A percentile compares a stretch with the other conserved stretches of the same genome.
phyloP scores from a whole-genome alignment of 2,329 filamentous ascomycete genomes.

The Aspergillus latus region DNA sequence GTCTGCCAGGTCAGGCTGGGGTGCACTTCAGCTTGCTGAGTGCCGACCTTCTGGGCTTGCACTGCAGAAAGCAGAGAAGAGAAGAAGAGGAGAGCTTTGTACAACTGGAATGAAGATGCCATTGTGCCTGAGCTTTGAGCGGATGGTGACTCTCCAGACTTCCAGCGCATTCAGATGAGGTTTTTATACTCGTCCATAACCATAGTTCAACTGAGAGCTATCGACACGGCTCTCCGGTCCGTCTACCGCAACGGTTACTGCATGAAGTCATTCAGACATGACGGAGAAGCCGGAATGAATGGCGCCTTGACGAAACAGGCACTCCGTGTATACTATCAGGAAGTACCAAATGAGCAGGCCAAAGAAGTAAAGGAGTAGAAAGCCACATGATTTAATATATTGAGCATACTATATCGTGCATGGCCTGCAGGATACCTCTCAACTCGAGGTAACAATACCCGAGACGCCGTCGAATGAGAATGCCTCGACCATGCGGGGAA shows the following conservation, averaged over 20 bases:
- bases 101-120: constrained; percentile 19
- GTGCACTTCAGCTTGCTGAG: constrained; percentile 36
- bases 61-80: constrained; percentile 14
- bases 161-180: background rate
- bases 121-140: background rate
- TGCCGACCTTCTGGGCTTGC: constrained; percentile 27
- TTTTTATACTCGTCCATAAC: background rate
- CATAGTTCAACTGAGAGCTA: background rate
- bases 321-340: background rate
- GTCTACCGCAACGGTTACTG: constrained; percentile 10
- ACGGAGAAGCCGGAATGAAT: background rate
- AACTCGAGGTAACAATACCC: constrained; percentile 7
- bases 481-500: constrained; percentile 1
- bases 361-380: background rate
- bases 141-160: too few relatives aligned
- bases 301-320: constrained; percentile 17
- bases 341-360: background rate
- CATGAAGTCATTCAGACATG: constrained; percentile 5
- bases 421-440: background rate
- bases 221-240: constrained; percentile 19
- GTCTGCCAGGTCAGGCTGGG: constrained; percentile 53
- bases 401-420: constrained; percentile 1
- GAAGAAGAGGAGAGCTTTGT: constrained; percentile 19
- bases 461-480: constrained; percentile 1
- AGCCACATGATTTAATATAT: constrained; percentile 2